Conservation (phyloP, 495 filamentous ascomycete genomes). For the Hypomontagnella monticulosa region DNA sequence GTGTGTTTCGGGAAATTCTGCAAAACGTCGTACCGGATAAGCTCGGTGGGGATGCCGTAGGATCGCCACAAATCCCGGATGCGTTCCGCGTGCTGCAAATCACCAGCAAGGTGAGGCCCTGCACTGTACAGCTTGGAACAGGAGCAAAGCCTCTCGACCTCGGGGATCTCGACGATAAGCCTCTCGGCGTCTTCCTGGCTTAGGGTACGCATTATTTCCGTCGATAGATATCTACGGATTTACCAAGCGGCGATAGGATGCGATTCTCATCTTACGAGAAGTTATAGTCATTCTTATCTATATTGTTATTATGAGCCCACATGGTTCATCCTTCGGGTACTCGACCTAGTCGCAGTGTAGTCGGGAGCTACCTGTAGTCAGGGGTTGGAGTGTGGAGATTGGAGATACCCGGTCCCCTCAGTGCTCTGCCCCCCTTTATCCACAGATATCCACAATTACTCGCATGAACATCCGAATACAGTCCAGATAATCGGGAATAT, state of each 20-base stretch:
- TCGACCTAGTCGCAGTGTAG: too few species aligned
- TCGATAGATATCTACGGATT: background rate
- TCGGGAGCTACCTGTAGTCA: background rate
- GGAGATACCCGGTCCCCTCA: constrained; percentile 24
- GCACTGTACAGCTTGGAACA: constrained; percentile 18
- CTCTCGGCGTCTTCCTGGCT: constrained; percentile 36
- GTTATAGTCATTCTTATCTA: background rate
- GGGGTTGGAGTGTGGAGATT: background rate
- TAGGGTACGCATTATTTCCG: constrained; percentile 10
- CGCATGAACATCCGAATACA: constrained; percentile 32
- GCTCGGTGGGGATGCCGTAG: constrained; percentile 17
- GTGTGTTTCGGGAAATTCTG: constrained; percentile 16
- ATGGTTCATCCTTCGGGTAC: background rate
- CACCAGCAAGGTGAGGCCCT: constrained; percentile 17
- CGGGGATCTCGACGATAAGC: constrained; percentile 17
- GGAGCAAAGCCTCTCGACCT: constrained; percentile 9
- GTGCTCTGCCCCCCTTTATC: constrained; percentile 10
- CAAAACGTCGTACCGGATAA: constrained; percentile 23
- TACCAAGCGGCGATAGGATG: background rate
- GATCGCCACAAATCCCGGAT: constrained; percentile 25
- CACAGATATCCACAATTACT: constrained; percentile 34
- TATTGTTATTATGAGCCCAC: background rate
- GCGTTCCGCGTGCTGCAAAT: constrained; percentile 20
- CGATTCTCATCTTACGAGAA: background rate
- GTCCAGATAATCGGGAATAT: constrained; percentile 34